Conservation (phyloP, 768 basidiomycete species). For the Agrocybe praecox region DNA sequence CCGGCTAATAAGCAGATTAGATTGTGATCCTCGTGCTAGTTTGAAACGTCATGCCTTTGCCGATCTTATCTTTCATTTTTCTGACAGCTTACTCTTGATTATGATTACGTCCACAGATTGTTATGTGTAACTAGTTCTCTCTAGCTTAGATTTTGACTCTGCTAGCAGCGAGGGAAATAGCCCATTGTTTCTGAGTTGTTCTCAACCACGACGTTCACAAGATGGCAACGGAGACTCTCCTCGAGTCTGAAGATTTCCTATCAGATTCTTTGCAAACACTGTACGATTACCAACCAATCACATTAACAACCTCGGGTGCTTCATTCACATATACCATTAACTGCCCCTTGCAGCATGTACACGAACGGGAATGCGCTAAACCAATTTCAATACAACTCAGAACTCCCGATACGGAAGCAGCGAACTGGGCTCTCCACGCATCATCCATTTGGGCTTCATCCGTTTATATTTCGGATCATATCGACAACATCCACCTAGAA, state of each 20-base stretch:
- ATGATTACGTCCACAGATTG: background rate
- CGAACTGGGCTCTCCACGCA: conserved; percentile 79
- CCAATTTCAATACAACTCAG: conserved; percentile 41
- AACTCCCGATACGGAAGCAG: conserved; percentile 66
- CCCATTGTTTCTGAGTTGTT: too few species aligned
- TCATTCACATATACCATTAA: conserved; percentile 42
- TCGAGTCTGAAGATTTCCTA: conserved; percentile 69
- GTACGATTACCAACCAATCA: conserved; percentile 64
- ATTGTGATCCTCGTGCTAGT: background rate
- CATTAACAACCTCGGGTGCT: conserved; percentile 57
- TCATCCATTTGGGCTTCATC: conserved; percentile 78
- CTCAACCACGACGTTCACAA: too few species aligned
- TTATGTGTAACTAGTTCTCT: too few species aligned
- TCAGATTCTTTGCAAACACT: conserved; percentile 61
- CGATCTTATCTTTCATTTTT: background rate
- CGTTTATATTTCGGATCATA: conserved; percentile 65
- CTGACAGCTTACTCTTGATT: background rate
- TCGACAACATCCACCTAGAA: conserved; percentile 47
- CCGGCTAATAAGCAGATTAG: background rate
- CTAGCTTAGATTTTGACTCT: too few species aligned
- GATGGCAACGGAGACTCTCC: background rate
- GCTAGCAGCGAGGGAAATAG: too few species aligned
- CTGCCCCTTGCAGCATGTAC: conserved; percentile 1
- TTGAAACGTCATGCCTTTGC: background rate
- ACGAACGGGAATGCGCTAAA: conserved; percentile 1